Base-by-base conservation (phyloP, 2,329 filamentous ascomycete genomes). In the Gnomoniopsis sp. region DNA sequence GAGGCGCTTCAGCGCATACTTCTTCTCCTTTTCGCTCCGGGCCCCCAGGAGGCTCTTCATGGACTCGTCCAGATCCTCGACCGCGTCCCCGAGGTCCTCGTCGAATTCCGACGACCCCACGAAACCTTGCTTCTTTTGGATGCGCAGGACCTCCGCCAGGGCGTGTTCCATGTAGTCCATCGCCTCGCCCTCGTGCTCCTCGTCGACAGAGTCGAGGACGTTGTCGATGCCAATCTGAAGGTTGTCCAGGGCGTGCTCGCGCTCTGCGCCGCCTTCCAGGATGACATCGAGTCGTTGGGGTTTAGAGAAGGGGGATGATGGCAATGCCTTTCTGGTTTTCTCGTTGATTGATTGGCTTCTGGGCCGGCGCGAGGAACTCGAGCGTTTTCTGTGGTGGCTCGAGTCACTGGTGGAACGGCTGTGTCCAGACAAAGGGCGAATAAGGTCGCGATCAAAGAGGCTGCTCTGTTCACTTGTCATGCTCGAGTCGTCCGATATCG, bases 171-270 rank as follows among this genome's bases (percentile, higher is more conserved):
- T 23, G 33, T 44, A 43, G 23, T 26, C 50, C 56, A 54, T 58
- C 6, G 56, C 50, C 56, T 58, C 50, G 50, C 48, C 38, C 56
- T 53, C 56, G 41, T 58, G 56, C 33, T 58, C 34, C 15, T 53
- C 15, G 50, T 58, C 50, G 3, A 38, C 49, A 8, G 56, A 50
- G 26, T 23, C 14, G 17, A 58, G 49, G 33, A 54, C 56, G 44
- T 48, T 52, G 43, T 58, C 56, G 56, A 58, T 49, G 34, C 49
- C 43, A 50, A 53, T n/a, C 56, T 58, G 56, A 7, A 58, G 56
- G 43, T 58, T 49, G 44, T 58, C 56, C 17, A 58, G 50, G 15
- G 56, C 56, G 21, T 58, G 56, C 33, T 58, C 56, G 44, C 56
- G 56, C 34, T 53, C 49, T 22, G 14, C 41, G 30, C 41, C 50